Percentiles rank a stretch among this genome's conserved stretches.
Evolutionary conservation across 1,139 yeast species (phyloP).

Genomic region (Yamadazyma aaseri): DNA sequence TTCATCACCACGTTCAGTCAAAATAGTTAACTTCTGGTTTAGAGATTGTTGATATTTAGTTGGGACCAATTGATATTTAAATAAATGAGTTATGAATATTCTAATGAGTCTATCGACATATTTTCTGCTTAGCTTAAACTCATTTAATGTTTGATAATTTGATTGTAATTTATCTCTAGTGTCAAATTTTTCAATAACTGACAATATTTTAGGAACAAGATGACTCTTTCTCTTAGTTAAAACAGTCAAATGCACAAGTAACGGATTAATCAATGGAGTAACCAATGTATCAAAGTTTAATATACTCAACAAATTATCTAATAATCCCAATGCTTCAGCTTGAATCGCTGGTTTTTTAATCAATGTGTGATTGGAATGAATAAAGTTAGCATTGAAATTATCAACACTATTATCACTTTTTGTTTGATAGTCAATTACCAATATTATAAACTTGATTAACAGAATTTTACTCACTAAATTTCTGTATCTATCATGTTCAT

Average conservation of each 20-base stretch:
- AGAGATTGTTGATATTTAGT: constrained; percentile 27
- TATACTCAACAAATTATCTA: constrained; percentile 62
- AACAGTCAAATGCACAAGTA: constrained; percentile 52
- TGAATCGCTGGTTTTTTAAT: constrained; percentile 56
- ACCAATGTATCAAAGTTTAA: constrained; percentile 57
- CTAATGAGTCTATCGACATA: constrained; percentile 42
- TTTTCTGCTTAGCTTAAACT: constrained; percentile 41
- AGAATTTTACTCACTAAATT: constrained; percentile 62
- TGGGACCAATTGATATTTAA: constrained; percentile 36
- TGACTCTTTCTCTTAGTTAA: constrained; percentile 55
- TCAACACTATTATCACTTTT: constrained; percentile 33
- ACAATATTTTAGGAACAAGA: constrained; percentile 42
- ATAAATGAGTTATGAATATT: constrained; percentile 36
- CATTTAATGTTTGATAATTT: constrained; percentile 45
- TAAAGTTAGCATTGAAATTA: constrained; percentile 57
- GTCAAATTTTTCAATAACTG: constrained; percentile 40
- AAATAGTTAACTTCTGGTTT: constrained; percentile 26
- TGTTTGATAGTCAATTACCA: constrained; percentile 69
- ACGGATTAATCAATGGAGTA: constrained; percentile 55
- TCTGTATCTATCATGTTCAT: constrained; percentile 49
- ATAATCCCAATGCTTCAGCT: constrained; percentile 67
- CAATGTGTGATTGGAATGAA: constrained; percentile 67
- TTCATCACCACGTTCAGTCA: constrained; percentile 41
- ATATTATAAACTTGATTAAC: constrained; percentile 68
- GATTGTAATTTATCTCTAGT: constrained; percentile 40